Evolutionary conservation across 106 monocot genomes (phyloP), one percentile per base, ranked within the genome.

Genomic region (Iris macrosiphon): DNA sequence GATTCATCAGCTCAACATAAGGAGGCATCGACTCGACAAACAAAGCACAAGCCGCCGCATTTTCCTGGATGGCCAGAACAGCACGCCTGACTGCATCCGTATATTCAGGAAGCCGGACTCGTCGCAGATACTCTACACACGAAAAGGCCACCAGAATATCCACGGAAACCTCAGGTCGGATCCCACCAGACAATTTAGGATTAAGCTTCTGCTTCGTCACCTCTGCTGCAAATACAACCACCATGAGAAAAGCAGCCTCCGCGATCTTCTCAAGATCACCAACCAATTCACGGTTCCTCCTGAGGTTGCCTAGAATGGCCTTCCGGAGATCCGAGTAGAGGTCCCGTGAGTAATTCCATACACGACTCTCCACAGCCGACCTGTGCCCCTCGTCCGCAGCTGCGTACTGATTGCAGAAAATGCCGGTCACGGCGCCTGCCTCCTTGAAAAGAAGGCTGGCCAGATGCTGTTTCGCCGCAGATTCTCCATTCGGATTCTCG

Each of bases 161-260:
- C 31, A 79, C 74, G 17, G 86, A 49, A 25, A 72, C 56, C 35
- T 76, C 74, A 0, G 66, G 63, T 30, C 57, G 57, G 38, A 72
- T 7, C 17, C 19, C 61, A 17, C 31, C 13, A 12, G 61, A 56
- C 40, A 64, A 38, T 54, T 71, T 83, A 2, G 71, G 20, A 67
- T 80, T 82, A 69, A 83, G 60, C 53, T 72, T 86, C 37, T 61
- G 62, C 44, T 79, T 80, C 4, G 73, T 50, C 9, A 75, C 85
- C 52, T 86, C 90, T 23, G 79, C 74, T 3, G 90, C 67, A 77
- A 86, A 90, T 12, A 96, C 86, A 60, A 96, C 90, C 26, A 90
- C 82, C 86, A 96, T 90, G 26, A 96, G 82, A 69, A 96, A 96
- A 37, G 89, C 77, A 40, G 90, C 76, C 64, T 96, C 90, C 2